phyloP scores from a whole-genome alignment of 305 asterid genomes.

The Euphrasia arctica region DNA sequence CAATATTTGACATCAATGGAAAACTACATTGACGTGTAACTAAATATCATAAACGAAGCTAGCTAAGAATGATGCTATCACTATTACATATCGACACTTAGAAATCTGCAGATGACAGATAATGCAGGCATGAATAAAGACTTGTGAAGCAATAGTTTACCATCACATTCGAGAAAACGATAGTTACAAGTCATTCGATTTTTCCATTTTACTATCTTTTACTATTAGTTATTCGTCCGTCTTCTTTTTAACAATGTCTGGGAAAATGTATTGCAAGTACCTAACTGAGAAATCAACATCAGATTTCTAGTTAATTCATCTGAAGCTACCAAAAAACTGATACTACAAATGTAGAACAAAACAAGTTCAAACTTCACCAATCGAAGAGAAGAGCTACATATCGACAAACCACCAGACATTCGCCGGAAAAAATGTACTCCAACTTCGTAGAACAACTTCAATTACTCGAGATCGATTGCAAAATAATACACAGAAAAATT shows the following conservation, averaged over 20 bases:
- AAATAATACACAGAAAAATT: no score
- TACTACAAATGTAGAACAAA: neutral
- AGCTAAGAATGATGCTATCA: no score
- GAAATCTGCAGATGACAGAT: no score
- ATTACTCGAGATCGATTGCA: conserved; percentile 15
- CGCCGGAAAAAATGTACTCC: neutral
- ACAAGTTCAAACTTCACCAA: neutral
- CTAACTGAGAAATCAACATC: neutral
- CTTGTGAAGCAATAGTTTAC: neutral
- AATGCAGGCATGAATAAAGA: no score
- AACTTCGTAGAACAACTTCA: conserved; percentile 8
- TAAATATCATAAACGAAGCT: no score
- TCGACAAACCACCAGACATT: neutral
- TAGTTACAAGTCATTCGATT: neutral
- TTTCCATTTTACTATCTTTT: neutral
- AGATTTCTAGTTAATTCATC: no score
- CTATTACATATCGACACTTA: no score
- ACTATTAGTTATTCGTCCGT: neutral
- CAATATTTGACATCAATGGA: neutral
- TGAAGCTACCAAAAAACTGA: no score
- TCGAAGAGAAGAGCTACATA: neutral
- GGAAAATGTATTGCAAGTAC: neutral
- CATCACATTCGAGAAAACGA: neutral
- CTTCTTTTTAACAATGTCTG: neutral
- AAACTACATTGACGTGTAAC: neutral